These are phyloP conservation scores for Rehmannia glutinosa DNA, from an alignment of 257 asterid species.

Conservation along the genomic window DNA sequence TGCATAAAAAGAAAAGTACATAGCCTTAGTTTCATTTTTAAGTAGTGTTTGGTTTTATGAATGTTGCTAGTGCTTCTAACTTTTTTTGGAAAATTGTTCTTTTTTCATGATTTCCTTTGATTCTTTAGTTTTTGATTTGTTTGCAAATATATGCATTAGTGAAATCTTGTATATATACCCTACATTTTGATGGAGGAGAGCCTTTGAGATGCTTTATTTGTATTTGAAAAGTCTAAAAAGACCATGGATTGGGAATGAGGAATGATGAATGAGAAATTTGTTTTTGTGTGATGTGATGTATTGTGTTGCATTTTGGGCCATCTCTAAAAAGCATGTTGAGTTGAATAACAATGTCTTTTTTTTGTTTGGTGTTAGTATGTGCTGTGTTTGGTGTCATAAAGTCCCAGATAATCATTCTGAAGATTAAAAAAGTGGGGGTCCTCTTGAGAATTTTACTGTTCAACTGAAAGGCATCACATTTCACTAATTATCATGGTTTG, in stretches of 20 bases:
- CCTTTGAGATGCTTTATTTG: slow-evolving; percentile 22
- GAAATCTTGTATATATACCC: slow-evolving; percentile 11
- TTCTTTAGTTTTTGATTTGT: slow-evolving; percentile 7
- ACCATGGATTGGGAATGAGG: slow-evolving; percentile 13
- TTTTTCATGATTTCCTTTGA: slow-evolving; percentile 7
- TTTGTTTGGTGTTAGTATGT: neutral
- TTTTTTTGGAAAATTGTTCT: slow-evolving; percentile 8
- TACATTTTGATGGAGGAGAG: slow-evolving; percentile 14
- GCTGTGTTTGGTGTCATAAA: neutral
- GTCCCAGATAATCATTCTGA: slow-evolving; percentile 8
- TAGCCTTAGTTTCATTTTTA: slow-evolving; percentile 5
- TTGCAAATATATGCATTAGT: neutral
- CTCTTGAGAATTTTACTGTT: neutral
- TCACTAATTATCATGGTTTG: neutral
- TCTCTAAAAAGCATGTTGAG: neutral
- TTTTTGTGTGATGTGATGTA: slow-evolving; percentile 22
- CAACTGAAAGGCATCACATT: neutral
- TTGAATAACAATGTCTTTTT: neutral
- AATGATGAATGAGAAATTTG: neutral
- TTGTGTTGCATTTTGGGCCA: slow-evolving; percentile 21
- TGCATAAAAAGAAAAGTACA: neutral
- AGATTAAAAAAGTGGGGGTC: too few species aligned
- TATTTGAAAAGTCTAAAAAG: slow-evolving; percentile 4
- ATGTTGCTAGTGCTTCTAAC: slow-evolving; percentile 12
- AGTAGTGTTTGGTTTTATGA: slow-evolving; percentile 20